phyloP scores from a whole-genome alignment of 2,329 filamentous ascomycete genomes.

The Epicoccum nigrum region DNA sequence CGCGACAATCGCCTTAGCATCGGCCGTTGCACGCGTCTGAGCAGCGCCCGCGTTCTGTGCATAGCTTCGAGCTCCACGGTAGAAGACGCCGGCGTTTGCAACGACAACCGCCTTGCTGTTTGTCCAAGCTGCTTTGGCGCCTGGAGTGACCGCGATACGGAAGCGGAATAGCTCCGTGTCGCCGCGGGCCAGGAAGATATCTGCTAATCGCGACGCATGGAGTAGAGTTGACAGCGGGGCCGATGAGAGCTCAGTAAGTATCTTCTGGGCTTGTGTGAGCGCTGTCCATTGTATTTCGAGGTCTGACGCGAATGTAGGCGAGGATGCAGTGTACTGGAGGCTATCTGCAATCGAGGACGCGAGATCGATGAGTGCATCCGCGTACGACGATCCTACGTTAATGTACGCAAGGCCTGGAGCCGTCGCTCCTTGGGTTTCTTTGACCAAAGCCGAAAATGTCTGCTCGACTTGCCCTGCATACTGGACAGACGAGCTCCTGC shows the following conservation, averaged over 20 bases:
- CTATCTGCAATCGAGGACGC: constrained; percentile 54
- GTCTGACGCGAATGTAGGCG: constrained; percentile 22
- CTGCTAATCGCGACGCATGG: constrained; percentile 35
- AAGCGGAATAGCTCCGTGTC: constrained; percentile 45
- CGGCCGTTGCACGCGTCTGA: constrained; percentile 53
- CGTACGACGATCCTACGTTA: constrained; percentile 60
- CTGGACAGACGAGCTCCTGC: constrained; percentile 57
- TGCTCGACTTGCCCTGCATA: constrained; percentile 55
- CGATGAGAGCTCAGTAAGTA: constrained; percentile 34
- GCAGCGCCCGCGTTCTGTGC: constrained; percentile 35
- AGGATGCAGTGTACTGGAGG: constrained; percentile 19
- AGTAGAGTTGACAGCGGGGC: constrained; percentile 24
- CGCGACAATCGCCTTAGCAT: constrained; percentile 57
- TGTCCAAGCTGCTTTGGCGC: constrained; percentile 38
- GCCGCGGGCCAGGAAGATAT: constrained; percentile 42
- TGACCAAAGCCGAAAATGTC: constrained; percentile 42
- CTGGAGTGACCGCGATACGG: constrained; percentile 30
- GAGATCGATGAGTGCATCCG: constrained; percentile 62
- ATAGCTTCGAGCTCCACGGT: constrained; percentile 42
- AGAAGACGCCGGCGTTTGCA: constrained; percentile 48
- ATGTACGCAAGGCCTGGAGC: constrained; percentile 57
- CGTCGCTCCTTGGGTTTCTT: constrained; percentile 56
- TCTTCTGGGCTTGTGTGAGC: constrained; percentile 37
- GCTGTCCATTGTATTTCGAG: constrained; percentile 42
- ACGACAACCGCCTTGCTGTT: constrained; percentile 44